phyloP scores from a whole-genome alignment of 163 green algal species.

The Botryococcus braunii region DNA sequence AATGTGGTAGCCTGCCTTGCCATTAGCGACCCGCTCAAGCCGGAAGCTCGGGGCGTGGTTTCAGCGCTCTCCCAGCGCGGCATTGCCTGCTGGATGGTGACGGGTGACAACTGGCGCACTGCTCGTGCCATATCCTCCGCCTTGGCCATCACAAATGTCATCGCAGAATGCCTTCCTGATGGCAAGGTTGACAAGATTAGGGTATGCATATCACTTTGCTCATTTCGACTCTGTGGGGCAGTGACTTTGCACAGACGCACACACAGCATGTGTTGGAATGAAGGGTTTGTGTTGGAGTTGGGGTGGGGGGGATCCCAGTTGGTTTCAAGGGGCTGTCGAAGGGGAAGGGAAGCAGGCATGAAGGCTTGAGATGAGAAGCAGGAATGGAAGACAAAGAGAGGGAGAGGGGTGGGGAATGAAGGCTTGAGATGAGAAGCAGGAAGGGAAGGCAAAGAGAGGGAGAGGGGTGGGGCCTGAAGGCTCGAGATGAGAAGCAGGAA shows the following conservation, averaged over 20 bases:
- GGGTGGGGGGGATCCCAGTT: too few relatives aligned
- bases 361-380: too few relatives aligned
- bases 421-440: too few relatives aligned
- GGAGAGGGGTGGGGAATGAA: too few relatives aligned
- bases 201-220: conserved; percentile 14
- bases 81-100: conserved; percentile 57
- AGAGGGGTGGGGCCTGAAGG: too few relatives aligned
- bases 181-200: conserved; percentile 37
- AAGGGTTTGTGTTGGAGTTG: too few relatives aligned
- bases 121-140: conserved; percentile 43
- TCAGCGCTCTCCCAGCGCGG: conserved; percentile 46
- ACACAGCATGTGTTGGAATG: neutral
- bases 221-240: conserved; percentile 4
- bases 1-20: conserved; percentile 52
- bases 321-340: too few relatives aligned
- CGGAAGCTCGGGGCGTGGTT: conserved; percentile 75
- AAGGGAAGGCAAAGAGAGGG: too few relatives aligned
- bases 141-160: conserved; percentile 44
- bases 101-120: conserved; percentile 73
- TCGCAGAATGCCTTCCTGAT: conserved; percentile 39
- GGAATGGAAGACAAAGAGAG: too few relatives aligned
- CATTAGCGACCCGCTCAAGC: conserved; percentile 82
- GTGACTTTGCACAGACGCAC: too few relatives aligned
- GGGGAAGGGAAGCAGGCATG: too few relatives aligned
- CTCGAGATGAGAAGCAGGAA: too few relatives aligned